Evolutionary conservation across 768 basidiomycete genomes (phyloP), one percentile per base, ranked within the genome.

Genomic region (Thelephora aurantiotincta): DNA sequence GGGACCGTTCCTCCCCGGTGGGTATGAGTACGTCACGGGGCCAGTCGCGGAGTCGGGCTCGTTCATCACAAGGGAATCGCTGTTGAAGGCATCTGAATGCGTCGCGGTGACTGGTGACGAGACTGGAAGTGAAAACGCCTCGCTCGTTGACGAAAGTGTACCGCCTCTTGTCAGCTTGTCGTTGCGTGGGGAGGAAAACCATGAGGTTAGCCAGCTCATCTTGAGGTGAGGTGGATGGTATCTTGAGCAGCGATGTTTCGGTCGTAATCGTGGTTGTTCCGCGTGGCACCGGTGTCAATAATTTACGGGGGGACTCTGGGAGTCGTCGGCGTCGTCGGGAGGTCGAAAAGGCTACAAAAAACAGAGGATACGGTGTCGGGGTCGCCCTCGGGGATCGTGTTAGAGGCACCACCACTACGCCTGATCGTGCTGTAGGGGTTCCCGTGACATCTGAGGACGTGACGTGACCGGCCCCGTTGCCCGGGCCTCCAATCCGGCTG

Each of bases 81-180:
- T 65, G 52, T 69, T 73, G 68, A 78, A 81, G 13, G 74, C 68
- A 57, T 79, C 79, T 19, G 74, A 73, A 57, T 76, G 77, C 30
- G 72, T 49, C 43, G 65, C 53, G 50, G 70, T 66, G 48, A 66
- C 66, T 13, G 83, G 83, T 20, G 84, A 83, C 20, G 79, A 75
- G 2, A 78, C 78, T 41, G 87, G 85, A 33, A 94, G 70, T 44
- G 85, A 83, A 65, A 93, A 93, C 52, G 91, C 89, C 61, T 92
- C 89, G 58, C 83, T 77, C 5, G 90, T 92, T 13, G 77, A 78
- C 30, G 75, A 77, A 54, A 91, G 75, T 23, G 83, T 77, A 61
- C 55, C 73, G 59, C 72, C 72, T 49, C 77, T 66, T 33, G 69
- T 57, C 51, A 68, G 71, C 57, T 73, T 70, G 20, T 68, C 59